phyloP scores from a whole-genome alignment of 2,329 filamentous ascomycete species.

The Periglandula ipomoeae region DNA sequence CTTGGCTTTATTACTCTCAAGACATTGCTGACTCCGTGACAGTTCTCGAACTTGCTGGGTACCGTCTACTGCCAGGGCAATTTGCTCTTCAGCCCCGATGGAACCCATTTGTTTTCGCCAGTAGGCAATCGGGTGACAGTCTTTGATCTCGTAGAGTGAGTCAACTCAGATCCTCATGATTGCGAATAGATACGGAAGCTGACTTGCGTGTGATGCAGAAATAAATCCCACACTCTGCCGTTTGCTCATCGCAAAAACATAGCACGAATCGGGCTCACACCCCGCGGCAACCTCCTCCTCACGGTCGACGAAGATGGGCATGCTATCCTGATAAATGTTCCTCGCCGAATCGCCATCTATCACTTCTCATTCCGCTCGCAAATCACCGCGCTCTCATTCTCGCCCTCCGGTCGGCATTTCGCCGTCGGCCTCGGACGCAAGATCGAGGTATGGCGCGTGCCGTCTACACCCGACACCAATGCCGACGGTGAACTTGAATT shows the following conservation, averaged over 20 bases:
- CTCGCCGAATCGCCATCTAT: slow-evolving; percentile 76
- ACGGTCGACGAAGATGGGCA: slow-evolving; percentile 91
- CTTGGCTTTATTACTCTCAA: background rate
- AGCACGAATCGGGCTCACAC: slow-evolving; percentile 75
- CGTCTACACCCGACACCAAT: slow-evolving; percentile 74
- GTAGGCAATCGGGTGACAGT: slow-evolving; percentile 94
- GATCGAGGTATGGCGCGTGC: slow-evolving; percentile 93
- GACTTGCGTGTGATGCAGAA: slow-evolving; percentile 38
- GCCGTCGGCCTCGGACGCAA: slow-evolving; percentile 79
- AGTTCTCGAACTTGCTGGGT: slow-evolving; percentile 98
- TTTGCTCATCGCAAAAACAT: slow-evolving; percentile 96
- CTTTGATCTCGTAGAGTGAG: slow-evolving; percentile 91
- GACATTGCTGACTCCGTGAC: slow-evolving; percentile 3
- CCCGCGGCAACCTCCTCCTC: slow-evolving; percentile 83
- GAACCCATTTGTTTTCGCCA: slow-evolving; percentile 88
- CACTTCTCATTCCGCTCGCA: slow-evolving; percentile 90
- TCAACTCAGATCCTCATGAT: background rate
- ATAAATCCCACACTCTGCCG: slow-evolving; percentile 77
- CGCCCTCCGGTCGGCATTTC: slow-evolving; percentile 84
- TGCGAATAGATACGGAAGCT: background rate
- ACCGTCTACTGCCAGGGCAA: slow-evolving; percentile 99
- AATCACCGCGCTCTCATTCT: slow-evolving; percentile 79
- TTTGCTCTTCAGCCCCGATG: slow-evolving; percentile 91
- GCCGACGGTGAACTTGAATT: slow-evolving; percentile 81
- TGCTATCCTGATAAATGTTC: slow-evolving; percentile 86